Percentiles rank a stretch among this genome's conserved stretches.
phyloP scores from a whole-genome alignment of 2,329 filamentous ascomycete genomes.

The Colletotrichum musae region DNA sequence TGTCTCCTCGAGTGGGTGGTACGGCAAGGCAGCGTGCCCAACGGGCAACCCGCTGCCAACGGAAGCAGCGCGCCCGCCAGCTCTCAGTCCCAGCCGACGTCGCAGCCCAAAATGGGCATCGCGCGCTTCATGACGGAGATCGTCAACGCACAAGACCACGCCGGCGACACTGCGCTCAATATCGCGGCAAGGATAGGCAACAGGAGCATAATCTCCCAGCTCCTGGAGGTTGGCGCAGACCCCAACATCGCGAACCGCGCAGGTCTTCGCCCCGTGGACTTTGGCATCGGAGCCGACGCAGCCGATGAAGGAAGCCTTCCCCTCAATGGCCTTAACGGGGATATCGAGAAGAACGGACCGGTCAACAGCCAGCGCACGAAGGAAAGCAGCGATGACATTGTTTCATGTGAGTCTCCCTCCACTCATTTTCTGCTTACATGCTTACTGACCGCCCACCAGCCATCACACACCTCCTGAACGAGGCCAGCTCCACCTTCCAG shows the following conservation, averaged over 20 bases:
- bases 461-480: slow-evolving; percentile 85
- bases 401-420: slow-evolving; percentile 74
- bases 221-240: slow-evolving; percentile 95
- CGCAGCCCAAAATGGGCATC: slow-evolving; percentile 81
- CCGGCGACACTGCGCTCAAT: slow-evolving; percentile 94
- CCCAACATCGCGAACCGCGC: slow-evolving; percentile 93
- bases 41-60: slow-evolving; percentile 58
- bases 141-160: slow-evolving; percentile 94
- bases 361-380: slow-evolving; percentile 69
- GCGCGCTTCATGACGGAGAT: slow-evolving; percentile 97
- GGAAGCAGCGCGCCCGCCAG: slow-evolving; percentile 54
- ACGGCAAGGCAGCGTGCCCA: slow-evolving; percentile 79
- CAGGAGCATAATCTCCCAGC: slow-evolving; percentile 94
- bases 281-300: slow-evolving; percentile 85
- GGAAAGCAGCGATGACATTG: slow-evolving; percentile 85
- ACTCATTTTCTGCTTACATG: neutral
- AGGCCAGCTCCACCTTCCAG: slow-evolving; percentile 85
- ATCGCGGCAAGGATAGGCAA: slow-evolving; percentile 95
- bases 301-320: slow-evolving; percentile 50
- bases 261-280: slow-evolving; percentile 91
- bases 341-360: slow-evolving; percentile 61
- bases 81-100: slow-evolving; percentile 53
- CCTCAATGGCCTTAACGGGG: slow-evolving; percentile 51
- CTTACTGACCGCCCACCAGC: slow-evolving; percentile 64
- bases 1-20: slow-evolving; percentile 95